phyloP scores from a whole-genome alignment of 2,329 filamentous ascomycete genomes.

The Cyphellophora europaea region DNA sequence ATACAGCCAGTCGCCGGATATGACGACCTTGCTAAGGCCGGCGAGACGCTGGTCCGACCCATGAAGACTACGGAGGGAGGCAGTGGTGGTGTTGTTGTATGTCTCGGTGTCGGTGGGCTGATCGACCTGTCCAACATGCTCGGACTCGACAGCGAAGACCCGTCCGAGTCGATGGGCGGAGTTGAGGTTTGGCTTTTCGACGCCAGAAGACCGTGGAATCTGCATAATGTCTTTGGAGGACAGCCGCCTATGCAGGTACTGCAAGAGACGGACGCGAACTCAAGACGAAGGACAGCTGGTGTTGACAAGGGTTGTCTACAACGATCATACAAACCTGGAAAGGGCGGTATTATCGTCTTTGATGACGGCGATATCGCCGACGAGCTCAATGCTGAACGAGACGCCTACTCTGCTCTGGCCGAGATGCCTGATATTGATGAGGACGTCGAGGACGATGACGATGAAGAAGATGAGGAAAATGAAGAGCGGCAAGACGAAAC shows the following conservation, averaged over 20 bases:
- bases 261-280: constrained; percentile 32
- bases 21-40: constrained; percentile 73
- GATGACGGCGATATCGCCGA: constrained; percentile 94
- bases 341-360: constrained; percentile 84
- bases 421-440: constrained; percentile 89
- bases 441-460: constrained; percentile 53
- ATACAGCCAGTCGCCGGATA: constrained; percentile 93
- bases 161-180: constrained; percentile 22
- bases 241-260: constrained; percentile 28
- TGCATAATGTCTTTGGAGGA: constrained; percentile 85
- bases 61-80: constrained; percentile 83
- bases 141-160: constrained; percentile 58
- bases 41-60: constrained; percentile 67
- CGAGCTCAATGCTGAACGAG: constrained; percentile 61
- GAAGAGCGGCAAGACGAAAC: constrained; percentile 49
- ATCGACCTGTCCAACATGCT: constrained; percentile 76
- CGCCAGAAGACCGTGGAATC: constrained; percentile 84
- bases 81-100: constrained; percentile 79
- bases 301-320: constrained; percentile 65
- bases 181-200: constrained; percentile 73
- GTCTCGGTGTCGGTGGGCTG: constrained; percentile 84
- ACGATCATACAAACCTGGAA: constrained; percentile 63
- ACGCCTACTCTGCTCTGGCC: constrained; percentile 75
- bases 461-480: constrained; percentile 48
- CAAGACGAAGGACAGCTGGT: constrained; percentile 48